These are phyloP conservation scores for Cryptococcus floricola DNA, from an alignment of 1,284 basidiomycete species.

Conservation along the genomic window DNA sequence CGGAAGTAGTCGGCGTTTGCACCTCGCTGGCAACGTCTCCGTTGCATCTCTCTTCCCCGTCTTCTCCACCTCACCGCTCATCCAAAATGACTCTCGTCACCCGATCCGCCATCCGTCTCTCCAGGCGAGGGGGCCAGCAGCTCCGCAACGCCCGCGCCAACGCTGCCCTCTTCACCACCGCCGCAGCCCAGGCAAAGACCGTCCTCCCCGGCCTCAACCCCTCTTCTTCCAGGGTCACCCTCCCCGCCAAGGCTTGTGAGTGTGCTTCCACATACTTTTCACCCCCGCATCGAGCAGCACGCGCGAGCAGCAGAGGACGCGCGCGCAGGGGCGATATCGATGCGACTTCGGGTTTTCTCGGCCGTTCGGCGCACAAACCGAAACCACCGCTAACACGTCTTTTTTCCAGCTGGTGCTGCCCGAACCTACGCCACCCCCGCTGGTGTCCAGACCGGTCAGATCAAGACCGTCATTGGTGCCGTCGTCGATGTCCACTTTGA, in stretches of 20 bases:
- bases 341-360: conserved; percentile 11
- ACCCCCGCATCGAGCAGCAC: neutral
- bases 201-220: conserved; percentile 36
- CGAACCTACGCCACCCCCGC: conserved; percentile 90
- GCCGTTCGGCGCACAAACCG: conserved; percentile 2
- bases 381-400: conserved; percentile 1
- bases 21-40: neutral
- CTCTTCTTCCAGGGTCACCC: conserved; percentile 23
- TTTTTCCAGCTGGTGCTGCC: conserved; percentile 32
- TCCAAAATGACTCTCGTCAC: conserved; percentile 48
- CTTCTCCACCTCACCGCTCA: conserved; percentile 12
- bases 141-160: conserved; percentile 42
- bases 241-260: conserved; percentile 35
- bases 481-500: conserved; percentile 98
- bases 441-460: conserved; percentile 64
- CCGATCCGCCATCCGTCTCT: conserved; percentile 46
- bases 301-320: neutral
- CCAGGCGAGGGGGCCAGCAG: conserved; percentile 39
- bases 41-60: conserved; percentile 5
- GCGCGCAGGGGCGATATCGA: neutral
- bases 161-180: conserved; percentile 47
- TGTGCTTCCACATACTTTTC: conserved; percentile 4
- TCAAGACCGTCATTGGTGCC: conserved; percentile 96
- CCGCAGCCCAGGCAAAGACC: conserved; percentile 37
- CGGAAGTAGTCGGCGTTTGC: conserved; percentile 4